Evolutionary conservation across 768 basidiomycete genomes (phyloP), one percentile per base, ranked within the genome.

Genomic region (Trametes meyenii): DNA sequence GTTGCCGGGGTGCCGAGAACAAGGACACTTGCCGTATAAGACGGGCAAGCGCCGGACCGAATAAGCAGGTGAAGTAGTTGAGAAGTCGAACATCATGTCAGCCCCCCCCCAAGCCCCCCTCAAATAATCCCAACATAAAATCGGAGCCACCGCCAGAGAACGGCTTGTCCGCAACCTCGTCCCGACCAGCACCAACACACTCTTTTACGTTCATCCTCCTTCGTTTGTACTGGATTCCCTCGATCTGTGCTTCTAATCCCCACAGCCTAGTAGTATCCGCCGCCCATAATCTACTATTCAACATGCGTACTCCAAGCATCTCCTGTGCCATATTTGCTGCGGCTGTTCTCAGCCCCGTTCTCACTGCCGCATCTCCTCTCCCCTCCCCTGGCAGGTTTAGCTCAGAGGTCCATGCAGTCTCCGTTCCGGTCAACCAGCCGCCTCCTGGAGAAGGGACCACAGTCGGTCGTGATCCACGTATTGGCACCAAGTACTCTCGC

Each of bases 261-360:
- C 36, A 58, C 64, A 59, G 42, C 49, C 63, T 58, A 60, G 13
- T n/a, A n/a, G n/a, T n/a, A n/a, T 14, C 57, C 21, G 29, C 57
- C 12, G 53, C 62, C 36, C 54, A 45, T 57, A 48, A 23, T 45
- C 45, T 50, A 60, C 42, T 29, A 29, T 8, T 29, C 54, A 62
- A 45, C 29, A 73, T 73, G 72, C 72, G 70, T 42, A 66, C 69
- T 48, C 66, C 66, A 49, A 60, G 63, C 50, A 49, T 73, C 65
- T 64, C 68, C 46, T 58, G 68, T 53, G 66, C 67, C 23, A 33
- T 72, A 38, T 57, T 73, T 46, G 64, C 62, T 46, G 63, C 60
- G 21, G 68, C 69, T 19, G 63, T 58, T 13, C 64, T 70, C 58
- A 70, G 63, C 62, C 64, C 70, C 6, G 51, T 53, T 6, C 54